phyloP scores from a whole-genome alignment of 768 basidiomycete genomes.

The Suillus americanus region DNA sequence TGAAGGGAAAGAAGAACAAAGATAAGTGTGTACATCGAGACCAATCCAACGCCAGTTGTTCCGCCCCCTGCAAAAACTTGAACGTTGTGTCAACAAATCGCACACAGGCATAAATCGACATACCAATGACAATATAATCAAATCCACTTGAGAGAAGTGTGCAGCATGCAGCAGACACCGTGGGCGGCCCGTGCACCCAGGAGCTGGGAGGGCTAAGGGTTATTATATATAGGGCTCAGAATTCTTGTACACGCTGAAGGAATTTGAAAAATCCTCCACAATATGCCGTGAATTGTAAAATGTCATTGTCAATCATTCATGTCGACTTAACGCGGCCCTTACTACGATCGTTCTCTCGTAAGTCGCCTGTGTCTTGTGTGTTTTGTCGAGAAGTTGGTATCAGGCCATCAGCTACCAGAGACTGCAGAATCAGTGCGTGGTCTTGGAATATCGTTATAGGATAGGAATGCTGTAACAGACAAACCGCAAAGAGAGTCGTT shows the following conservation, averaged over 20 bases:
- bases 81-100: not conserved
- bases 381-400: not conserved
- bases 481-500: not conserved
- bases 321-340: not conserved
- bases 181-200: not conserved
- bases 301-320: too few species aligned
- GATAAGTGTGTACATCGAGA: conserved; percentile 11
- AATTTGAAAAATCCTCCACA: not conserved
- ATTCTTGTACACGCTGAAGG: not conserved
- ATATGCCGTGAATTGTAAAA: not conserved
- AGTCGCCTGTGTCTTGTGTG: not conserved
- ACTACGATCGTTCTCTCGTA: not conserved
- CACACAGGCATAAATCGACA: not conserved
- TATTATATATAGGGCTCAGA: not conserved
- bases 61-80: conserved; percentile 14
- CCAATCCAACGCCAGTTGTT: conserved; percentile 16
- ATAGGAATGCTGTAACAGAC: not conserved
- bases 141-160: conserved; percentile 11
- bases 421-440: not conserved
- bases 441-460: not conserved
- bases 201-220: not conserved
- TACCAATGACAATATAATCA: conserved; percentile 19
- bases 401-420: not conserved
- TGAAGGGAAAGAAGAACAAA: not conserved
- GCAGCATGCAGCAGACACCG: conserved; percentile 11